Conservation (phyloP, 805 yeast species). For the Saccharomycopsis fibuligera region DNA sequence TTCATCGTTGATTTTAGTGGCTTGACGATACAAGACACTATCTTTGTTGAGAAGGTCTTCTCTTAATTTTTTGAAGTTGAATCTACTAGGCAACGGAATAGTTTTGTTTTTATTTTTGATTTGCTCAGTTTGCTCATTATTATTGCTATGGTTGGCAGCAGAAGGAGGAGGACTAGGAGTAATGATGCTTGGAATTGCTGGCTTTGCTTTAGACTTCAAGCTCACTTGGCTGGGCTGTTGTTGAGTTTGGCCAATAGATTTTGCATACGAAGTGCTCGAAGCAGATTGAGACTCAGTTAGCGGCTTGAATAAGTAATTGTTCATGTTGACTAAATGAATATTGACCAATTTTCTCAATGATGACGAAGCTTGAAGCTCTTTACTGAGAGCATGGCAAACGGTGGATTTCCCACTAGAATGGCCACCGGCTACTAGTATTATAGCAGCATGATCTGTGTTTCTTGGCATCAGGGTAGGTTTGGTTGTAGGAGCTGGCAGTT, state of each 20-base stretch:
- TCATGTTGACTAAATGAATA: constrained; percentile 15
- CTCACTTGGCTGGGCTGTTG: not conserved
- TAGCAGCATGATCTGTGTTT: constrained; percentile 6
- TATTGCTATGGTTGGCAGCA: not conserved
- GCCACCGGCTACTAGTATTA: constrained; percentile 21
- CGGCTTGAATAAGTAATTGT: constrained; percentile 8
- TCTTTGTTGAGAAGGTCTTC: not conserved
- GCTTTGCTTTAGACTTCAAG: too few relatives aligned
- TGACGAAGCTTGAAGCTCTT: constrained; percentile 5
- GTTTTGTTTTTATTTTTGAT: constrained; percentile 1
- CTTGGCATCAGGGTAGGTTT: not conserved
- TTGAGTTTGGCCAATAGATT: not conserved
- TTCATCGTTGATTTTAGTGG: too few relatives aligned
- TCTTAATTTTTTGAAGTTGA: constrained; percentile 14
- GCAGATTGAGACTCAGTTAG: not conserved
- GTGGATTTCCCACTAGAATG: constrained; percentile 19
- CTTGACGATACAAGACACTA: not conserved
- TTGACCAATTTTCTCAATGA: constrained; percentile 5
- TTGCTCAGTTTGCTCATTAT: constrained; percentile 2
- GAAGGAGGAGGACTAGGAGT: not conserved
- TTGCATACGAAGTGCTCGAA: not conserved
- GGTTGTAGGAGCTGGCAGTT: not conserved
- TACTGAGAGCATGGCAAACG: constrained; percentile 7
- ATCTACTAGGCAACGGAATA: constrained; percentile 10
- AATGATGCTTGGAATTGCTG: too few relatives aligned